Evolutionary conservation across 306 rosid genomes (phyloP), one percentile per base, ranked within the genome.

Genomic region (Ochetophila trinervis): DNA sequence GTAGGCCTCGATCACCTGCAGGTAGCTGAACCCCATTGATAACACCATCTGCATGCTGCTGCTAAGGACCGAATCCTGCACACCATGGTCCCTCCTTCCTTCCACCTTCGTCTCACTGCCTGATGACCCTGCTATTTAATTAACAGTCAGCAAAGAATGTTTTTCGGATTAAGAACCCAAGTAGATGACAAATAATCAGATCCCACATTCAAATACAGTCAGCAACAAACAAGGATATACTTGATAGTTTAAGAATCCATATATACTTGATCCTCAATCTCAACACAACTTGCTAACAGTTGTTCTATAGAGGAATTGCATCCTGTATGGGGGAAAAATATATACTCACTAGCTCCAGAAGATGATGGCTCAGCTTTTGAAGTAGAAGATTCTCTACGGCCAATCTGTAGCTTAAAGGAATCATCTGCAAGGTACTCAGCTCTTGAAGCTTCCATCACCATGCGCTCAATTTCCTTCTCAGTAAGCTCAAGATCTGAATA

Each of bases 401-500:
- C 79, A 44, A 76, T 76, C 62, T 80, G 87, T 60, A 85, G 86
- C 84, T 83, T 87, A 53, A 74, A 86, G 16, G 82, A 45, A 47
- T 68, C 71, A 60, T 68, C 83, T 10, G 88, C 89, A 44, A 83
- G 77, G 79, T 90, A 87, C 80, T 94, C 97, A 0, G 91, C 96
- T 36, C 96, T 86, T 24, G 99, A 93, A 66, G 77, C 88, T 83
- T 86, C 97, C 75, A 93, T 90, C 65, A 90, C 99, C 77, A 84
- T 81, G 24, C 84, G 93, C 56, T 90, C 99, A 16, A 93, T 93
- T 82, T 93, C 97, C 84, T 87, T 93, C 78, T 93, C 96, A 20
- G 99, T 93, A 62, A 93, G 90, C 83, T 93, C 99, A 45, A 93
- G 88, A 78, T 93, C 99, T n/a, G 99, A 93, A 83, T 84, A 86